Conservation (phyloP, 768 basidiomycete genomes). For the Pleurotus cornucopiae region DNA sequence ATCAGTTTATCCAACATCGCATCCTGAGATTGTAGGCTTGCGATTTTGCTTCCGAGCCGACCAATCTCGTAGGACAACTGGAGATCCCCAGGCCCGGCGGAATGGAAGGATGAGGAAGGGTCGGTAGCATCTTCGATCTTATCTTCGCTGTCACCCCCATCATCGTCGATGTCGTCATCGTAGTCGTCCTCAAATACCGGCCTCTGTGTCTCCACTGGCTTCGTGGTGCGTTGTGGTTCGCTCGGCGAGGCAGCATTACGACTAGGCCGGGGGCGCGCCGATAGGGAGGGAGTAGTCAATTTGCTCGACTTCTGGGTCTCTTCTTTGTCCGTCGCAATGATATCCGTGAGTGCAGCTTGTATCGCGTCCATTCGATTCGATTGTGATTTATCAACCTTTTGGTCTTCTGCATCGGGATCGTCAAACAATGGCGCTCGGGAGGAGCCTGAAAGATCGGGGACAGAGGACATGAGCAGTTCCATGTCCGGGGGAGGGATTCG, state of each 20-base stretch:
- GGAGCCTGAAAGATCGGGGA: conserved; percentile 45
- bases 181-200: conserved; percentile 41
- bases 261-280: background rate
- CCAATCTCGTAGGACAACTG: conserved; percentile 85
- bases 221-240: conserved; percentile 7
- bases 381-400: conserved; percentile 56
- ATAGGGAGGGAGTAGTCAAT: background rate
- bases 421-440: conserved; percentile 75
- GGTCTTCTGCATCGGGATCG: conserved; percentile 69
- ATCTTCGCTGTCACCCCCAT: conserved; percentile 37
- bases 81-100: conserved; percentile 86
- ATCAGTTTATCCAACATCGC: conserved; percentile 82
- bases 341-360: conserved; percentile 92
- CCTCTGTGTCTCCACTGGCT: conserved; percentile 20
- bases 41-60: conserved; percentile 71
- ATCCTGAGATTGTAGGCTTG: conserved; percentile 76
- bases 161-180: conserved; percentile 41
- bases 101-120: conserved; percentile 54
- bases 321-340: conserved; percentile 81
- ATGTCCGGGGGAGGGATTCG: conserved; percentile 52
- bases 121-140: conserved; percentile 36
- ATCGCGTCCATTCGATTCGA: conserved; percentile 88
- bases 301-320: conserved; percentile 17
- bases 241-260: background rate
- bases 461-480: conserved; percentile 79